Evolutionary conservation across 139 green algal genomes (phyloP).

Genomic region (Haematococcus lacustris): DNA sequence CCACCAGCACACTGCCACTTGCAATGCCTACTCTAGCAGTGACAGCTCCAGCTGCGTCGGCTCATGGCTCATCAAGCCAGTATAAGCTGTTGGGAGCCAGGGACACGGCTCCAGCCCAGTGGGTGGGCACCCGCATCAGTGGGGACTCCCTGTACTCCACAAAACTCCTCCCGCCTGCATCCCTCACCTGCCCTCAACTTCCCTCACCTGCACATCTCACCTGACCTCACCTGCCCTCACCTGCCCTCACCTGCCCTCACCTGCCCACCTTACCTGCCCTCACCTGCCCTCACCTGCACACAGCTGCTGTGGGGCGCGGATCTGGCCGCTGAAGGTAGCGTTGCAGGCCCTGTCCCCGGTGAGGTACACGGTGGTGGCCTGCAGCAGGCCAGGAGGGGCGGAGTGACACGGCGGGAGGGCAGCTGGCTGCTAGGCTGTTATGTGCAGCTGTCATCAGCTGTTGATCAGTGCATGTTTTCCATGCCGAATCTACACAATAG

Average conservation of each 20-base stretch:
- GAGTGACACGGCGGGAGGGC: neutral
- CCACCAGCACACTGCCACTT: neutral
- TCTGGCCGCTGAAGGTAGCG: slow-evolving; percentile 8
- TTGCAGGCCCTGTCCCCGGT: slow-evolving; percentile 6
- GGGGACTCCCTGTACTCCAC: neutral
- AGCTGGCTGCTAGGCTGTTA: neutral
- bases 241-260: too few species aligned
- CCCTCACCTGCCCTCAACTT: too few species aligned
- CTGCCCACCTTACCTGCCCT: too few species aligned
- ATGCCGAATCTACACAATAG: neutral
- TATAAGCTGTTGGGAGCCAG: neutral
- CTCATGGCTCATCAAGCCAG: neutral
- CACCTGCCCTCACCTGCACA: too few species aligned
- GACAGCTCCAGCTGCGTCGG: neutral
- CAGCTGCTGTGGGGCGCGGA: neutral
- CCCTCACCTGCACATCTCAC: too few species aligned
- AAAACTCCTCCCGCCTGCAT: neutral
- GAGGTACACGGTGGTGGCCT: slow-evolving; percentile 9
- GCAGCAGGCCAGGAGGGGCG: neutral
- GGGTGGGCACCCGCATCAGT: neutral
- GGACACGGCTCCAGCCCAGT: neutral
- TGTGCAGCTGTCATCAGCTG: neutral
- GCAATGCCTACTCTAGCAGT: neutral
- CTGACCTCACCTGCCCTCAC: too few species aligned
- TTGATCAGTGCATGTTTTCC: neutral